phyloP scores from a whole-genome alignment of 2,329 filamentous ascomycete species.

The Ascosphaera acerosa region DNA sequence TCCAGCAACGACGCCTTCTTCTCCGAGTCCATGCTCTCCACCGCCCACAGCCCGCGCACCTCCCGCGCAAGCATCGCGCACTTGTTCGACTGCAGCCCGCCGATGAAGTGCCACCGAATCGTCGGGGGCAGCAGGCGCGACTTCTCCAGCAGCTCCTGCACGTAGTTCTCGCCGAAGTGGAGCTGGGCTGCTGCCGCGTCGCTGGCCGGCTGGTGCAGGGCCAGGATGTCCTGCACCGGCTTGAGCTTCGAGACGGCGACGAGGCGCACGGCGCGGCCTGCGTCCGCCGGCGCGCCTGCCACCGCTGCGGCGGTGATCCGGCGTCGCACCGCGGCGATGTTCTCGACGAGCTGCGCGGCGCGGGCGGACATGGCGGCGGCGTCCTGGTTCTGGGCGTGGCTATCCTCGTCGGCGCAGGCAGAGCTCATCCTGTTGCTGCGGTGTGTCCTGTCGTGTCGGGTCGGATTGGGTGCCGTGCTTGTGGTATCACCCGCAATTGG shows the following conservation, averaged over 20 bases:
- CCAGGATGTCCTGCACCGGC: slow-evolving; percentile 70
- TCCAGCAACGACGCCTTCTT: slow-evolving; percentile 76
- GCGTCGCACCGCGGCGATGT: slow-evolving; percentile 34
- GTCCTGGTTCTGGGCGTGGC: no score
- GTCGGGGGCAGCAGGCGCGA: slow-evolving; percentile 46
- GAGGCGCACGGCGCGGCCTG: slow-evolving; percentile 28
- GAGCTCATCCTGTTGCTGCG: no score
- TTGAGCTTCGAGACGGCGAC: slow-evolving; percentile 95
- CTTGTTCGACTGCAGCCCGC: slow-evolving; percentile 79
- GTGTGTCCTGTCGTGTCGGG: no score
- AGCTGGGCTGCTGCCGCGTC: slow-evolving; percentile 30
- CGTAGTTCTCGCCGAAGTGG: slow-evolving; percentile 95
- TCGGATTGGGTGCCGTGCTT: no score
- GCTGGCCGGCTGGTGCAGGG: slow-evolving; percentile 39
- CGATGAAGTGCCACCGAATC: slow-evolving; percentile 92
- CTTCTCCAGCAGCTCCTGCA: slow-evolving; percentile 72
- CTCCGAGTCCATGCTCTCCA: slow-evolving; percentile 64
- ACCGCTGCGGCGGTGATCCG: slow-evolving; percentile 28
- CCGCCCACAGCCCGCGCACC: slow-evolving; percentile 72
- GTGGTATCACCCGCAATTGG: no score
- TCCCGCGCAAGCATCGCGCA: slow-evolving; percentile 61
- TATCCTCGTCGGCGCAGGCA: no score
- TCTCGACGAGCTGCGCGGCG: slow-evolving; percentile 35
- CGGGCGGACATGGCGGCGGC: slow-evolving; percentile 35
- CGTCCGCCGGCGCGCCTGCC: slow-evolving; percentile 10